These are phyloP conservation scores for Mycena sanguinolenta DNA, from an alignment of 768 basidiomycete species.

Conservation along the genomic window DNA sequence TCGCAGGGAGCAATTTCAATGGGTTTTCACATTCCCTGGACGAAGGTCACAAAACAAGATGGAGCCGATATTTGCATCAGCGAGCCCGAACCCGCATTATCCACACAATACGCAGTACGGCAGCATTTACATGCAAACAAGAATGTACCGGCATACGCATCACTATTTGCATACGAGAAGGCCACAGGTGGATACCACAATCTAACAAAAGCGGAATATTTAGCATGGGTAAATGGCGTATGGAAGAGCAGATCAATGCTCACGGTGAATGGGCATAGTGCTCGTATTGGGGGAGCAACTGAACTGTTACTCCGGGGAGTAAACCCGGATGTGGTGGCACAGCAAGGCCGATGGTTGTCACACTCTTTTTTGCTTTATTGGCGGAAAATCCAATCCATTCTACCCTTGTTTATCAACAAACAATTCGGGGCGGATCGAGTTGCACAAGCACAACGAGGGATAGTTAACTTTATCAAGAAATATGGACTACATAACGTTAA, in stretches of 20 bases:
- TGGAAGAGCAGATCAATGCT: background rate
- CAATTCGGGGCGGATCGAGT: slow-evolving; percentile 2
- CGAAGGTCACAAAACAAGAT: slow-evolving; percentile 45
- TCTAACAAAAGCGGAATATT: background rate
- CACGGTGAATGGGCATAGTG: background rate
- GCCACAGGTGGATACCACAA: slow-evolving; percentile 20
- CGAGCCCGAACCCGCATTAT: slow-evolving; percentile 4
- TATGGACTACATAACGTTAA: slow-evolving; percentile 9
- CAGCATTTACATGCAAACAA: too few relatives aligned
- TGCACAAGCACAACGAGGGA: slow-evolving; percentile 2
- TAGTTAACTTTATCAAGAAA: slow-evolving; percentile 8
- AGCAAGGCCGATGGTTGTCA: slow-evolving; percentile 51
- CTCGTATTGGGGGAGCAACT: slow-evolving; percentile 45
- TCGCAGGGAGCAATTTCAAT: slow-evolving; percentile 27
- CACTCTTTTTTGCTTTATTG: slow-evolving; percentile 42
- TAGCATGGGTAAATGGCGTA: slow-evolving; percentile 3
- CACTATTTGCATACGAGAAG: slow-evolving; percentile 37
- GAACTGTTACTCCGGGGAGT: slow-evolving; percentile 44
- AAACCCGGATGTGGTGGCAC: slow-evolving; percentile 48
- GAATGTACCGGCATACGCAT: slow-evolving; percentile 34
- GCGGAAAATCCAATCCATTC: slow-evolving; percentile 7
- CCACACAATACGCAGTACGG: slow-evolving; percentile 37
- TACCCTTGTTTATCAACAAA: slow-evolving; percentile 16
- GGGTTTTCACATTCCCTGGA: slow-evolving; percentile 51
- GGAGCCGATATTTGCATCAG: slow-evolving; percentile 48